These are phyloP conservation scores for Petunia hybrid DNA, from an alignment of 305 asterid species.

Conservation along the genomic window DNA sequence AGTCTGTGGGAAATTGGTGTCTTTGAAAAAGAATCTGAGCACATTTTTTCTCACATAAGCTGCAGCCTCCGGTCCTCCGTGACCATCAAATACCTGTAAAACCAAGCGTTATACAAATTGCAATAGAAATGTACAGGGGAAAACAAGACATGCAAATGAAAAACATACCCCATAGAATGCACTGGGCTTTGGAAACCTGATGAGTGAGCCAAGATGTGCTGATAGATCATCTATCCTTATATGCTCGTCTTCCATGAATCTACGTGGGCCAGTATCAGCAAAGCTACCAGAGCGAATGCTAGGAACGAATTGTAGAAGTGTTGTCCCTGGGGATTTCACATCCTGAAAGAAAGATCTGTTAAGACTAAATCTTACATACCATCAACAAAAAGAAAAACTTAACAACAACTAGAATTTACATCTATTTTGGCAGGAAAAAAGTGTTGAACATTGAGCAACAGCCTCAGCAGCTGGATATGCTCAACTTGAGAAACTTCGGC, in stretches of 20 bases:
- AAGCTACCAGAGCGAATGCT: conserved; percentile 81
- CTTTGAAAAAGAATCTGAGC: conserved; percentile 65
- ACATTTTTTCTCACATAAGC: conserved; percentile 60
- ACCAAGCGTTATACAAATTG: background rate
- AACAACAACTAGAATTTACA: background rate
- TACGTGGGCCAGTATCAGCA: conserved; percentile 83
- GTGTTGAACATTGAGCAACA: background rate
- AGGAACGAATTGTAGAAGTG: conserved; percentile 52
- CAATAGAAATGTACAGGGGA: background rate
- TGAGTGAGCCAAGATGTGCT: conserved; percentile 61
- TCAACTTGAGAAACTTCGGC: background rate
- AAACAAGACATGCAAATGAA: background rate
- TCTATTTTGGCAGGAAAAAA: background rate
- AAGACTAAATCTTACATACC: background rate
- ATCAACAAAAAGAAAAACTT: background rate
- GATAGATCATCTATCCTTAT: conserved; percentile 74
- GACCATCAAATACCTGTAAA: conserved; percentile 77
- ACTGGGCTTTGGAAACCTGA: conserved; percentile 62
- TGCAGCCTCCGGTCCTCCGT: conserved; percentile 90
- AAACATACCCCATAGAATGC: conserved; percentile 73
- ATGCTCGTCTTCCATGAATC: conserved; percentile 88
- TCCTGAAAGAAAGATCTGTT: conserved; percentile 44
- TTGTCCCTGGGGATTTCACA: conserved; percentile 52
- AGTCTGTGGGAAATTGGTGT: conserved; percentile 57
- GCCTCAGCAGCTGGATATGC: background rate